Base-by-base conservation (phyloP, 768 basidiomycete species). In the Agaricus blazei region DNA sequence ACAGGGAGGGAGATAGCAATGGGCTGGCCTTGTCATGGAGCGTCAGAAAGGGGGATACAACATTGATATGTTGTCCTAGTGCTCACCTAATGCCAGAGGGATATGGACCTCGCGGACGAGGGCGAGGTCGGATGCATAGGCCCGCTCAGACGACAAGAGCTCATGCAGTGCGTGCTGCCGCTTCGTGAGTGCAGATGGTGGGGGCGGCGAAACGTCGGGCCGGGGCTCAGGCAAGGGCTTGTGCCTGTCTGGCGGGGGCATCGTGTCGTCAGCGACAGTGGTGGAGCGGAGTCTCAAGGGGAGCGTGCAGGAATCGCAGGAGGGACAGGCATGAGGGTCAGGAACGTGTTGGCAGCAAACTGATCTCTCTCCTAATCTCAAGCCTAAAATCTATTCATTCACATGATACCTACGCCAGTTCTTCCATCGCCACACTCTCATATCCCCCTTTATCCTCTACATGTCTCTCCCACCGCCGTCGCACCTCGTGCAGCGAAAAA, bases 41-140 rank as follows among this genome's bases (percentile, higher is more conserved):
- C 19, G 31, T 26, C n/a, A 54, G 34, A 28, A 50, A 45, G 40
- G 36, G n/a, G 14, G 41, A 46, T 37, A 46, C 48, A 56, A 27
- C 19, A 19, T 19, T 19, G 19, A 27, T 15, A 29, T 40, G 67
- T 62, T 15, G 63, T 50, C 52, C 50, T 5, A 27, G 40, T 40
- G 75, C 79, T 59, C 70, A 82, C 90, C 90, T 63, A 87, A 73
- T 45, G 90, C 90, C 51, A 90, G 69, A 5, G 89, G 89, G 40
- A 92, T 84, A 61, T 93, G 85, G 26, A 92, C 78, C 58, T 88
- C 85, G 51, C 85, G 77, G 59, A 93, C 83, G 52, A 92, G 73
- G 14, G 85, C 85, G 27, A 93, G 75, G 74, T 93, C 91, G n/a
- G 83, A 84, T 11, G 90, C 85, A 68, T 92, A 92, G 1, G 88